These are phyloP conservation scores for Leishmania turanica DNA, from an alignment of 208 protist genomes.

Conservation along the genomic window DNA sequence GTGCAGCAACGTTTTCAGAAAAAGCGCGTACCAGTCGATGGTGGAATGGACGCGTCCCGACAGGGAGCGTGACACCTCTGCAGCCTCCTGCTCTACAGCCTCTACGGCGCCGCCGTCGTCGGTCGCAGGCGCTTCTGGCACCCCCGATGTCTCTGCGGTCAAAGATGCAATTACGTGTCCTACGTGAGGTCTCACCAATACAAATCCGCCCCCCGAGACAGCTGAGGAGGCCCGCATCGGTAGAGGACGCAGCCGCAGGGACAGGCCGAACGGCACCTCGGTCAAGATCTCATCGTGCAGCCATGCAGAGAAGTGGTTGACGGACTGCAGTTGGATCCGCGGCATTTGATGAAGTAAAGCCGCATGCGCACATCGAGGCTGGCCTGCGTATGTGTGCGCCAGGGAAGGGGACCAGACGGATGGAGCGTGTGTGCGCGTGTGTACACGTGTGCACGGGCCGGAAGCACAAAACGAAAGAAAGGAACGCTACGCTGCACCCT, in stretches of 20 bases:
- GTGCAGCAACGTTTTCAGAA: conserved; percentile 17
- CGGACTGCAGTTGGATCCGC: not conserved
- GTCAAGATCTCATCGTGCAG: conserved; percentile 14
- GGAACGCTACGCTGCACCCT: not conserved
- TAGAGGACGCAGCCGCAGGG: conserved; percentile 12
- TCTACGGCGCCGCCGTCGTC: not conserved
- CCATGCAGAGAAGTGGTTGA: conserved; percentile 21
- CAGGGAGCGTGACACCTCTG: not conserved
- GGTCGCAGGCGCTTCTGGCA: not conserved
- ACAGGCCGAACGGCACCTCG: conserved; percentile 22
- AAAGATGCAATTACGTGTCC: conserved; percentile 21
- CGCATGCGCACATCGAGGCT: not conserved
- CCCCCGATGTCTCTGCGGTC: not conserved
- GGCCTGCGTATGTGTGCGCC: not conserved
- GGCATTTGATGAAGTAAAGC: conserved; percentile 8
- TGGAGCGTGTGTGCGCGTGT: not conserved
- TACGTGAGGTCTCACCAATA: conserved; percentile 21
- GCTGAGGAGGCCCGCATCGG: not conserved
- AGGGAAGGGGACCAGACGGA: not conserved
- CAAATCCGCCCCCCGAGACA: not conserved
- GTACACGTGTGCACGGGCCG: not conserved
- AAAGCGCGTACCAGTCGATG: not conserved
- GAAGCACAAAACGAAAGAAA: not conserved
- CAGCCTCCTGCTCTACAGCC: not conserved
- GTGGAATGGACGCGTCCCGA: not conserved